A percentile compares a stretch with the other conserved stretches of the same genome.
phyloP scores from a whole-genome alignment of 75 land plant genomes.

The Adiantum capillusveneris region DNA sequence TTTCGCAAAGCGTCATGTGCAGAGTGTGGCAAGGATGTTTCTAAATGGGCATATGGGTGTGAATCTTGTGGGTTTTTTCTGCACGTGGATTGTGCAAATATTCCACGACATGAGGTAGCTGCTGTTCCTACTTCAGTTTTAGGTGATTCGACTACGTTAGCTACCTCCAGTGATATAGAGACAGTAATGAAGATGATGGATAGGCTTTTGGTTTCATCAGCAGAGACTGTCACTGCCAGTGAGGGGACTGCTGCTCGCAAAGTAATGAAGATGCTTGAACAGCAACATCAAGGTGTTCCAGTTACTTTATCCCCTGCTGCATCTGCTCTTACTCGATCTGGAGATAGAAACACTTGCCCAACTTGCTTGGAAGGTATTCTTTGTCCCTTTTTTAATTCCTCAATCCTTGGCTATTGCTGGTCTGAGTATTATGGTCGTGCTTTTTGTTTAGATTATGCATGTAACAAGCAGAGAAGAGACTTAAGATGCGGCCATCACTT shows the following conservation, averaged over 20 bases:
- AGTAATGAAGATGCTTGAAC: constrained; percentile 3
- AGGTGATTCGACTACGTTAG: neutral
- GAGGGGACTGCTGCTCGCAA: neutral
- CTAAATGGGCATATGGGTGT: constrained; percentile 5
- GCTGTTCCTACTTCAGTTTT: neutral
- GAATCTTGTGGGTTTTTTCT: constrained; percentile 1
- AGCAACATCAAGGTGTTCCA: constrained; percentile 4
- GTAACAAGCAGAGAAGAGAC: neutral
- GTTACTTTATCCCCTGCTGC: neutral
- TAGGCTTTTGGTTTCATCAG: constrained; percentile 1
- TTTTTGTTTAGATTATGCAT: neutral
- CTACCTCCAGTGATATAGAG: neutral
- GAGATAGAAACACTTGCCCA: neutral
- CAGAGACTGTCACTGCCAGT: neutral
- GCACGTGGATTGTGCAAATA: neutral
- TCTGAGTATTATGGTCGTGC: no score
- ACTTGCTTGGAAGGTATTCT: constrained; percentile 5
- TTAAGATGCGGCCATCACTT: constrained; percentile 8
- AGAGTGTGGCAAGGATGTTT: neutral
- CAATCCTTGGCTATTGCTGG: no score
- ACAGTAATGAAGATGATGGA: constrained; percentile 6
- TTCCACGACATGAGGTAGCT: constrained; percentile 3
- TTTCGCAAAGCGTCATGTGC: neutral
- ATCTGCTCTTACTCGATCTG: neutral
- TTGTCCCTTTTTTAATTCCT: neutral